phyloP scores from a whole-genome alignment of 805 yeast genomes.

The Geotrichum ghanense region DNA sequence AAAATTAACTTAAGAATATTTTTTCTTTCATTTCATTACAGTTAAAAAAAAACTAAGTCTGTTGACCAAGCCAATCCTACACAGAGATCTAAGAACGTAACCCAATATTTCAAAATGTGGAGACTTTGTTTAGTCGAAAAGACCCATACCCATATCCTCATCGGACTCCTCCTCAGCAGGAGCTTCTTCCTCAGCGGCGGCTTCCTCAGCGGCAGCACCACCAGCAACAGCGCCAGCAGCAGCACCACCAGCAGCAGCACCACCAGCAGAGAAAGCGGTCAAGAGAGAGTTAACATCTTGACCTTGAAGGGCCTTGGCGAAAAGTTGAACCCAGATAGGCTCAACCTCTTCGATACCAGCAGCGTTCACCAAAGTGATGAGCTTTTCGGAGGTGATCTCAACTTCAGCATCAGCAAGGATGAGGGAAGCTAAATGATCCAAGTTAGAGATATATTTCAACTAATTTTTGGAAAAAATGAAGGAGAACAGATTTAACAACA shows the following conservation, averaged over 20 bases:
- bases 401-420: conserved; percentile 91
- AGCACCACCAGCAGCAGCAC: conserved; percentile 64
- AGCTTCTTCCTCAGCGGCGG: conserved; percentile 43
- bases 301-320: conserved; percentile 79
- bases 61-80: too few species aligned
- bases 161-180: conserved; percentile 49
- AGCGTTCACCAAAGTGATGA: conserved; percentile 59
- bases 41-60: too few species aligned
- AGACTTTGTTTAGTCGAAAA: conserved; percentile 55
- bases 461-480: too few species aligned
- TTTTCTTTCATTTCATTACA: too few species aligned
- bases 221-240: conserved; percentile 52
- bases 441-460: too few species aligned
- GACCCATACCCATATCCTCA: conserved; percentile 92
- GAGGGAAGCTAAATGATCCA: conserved; percentile 77
- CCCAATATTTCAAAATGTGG: too few species aligned
- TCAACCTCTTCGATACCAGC: conserved; percentile 51
- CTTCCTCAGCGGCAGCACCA: conserved; percentile 53
- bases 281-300: conserved; percentile 74
- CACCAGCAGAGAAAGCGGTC: conserved; percentile 56
- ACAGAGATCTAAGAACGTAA: too few species aligned
- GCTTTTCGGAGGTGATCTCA: conserved; percentile 77
- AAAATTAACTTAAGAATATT: too few species aligned
- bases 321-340: conserved; percentile 71
- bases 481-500: too few species aligned